These are phyloP conservation scores for Akanthomyces lecanii DNA, from an alignment of 2,329 filamentous ascomycete species.

Conservation along the genomic window DNA sequence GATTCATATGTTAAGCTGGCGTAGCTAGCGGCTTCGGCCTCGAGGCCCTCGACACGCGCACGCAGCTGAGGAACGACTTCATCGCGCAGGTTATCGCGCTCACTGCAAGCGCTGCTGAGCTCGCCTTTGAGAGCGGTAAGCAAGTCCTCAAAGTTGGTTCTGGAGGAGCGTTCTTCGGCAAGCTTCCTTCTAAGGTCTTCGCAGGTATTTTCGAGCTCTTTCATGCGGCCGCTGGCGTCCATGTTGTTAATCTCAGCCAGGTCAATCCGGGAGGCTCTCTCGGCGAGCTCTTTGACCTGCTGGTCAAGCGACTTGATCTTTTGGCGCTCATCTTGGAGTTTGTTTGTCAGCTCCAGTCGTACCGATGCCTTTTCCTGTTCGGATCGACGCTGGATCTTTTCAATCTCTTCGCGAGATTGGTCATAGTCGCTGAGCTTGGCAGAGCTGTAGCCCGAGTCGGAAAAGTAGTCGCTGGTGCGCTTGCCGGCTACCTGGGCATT, in stretches of 20 bases:
- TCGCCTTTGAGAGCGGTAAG: conserved; percentile 79
- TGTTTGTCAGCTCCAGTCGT: conserved; percentile 77
- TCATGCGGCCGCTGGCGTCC: conserved; percentile 58
- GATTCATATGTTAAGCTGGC: conserved; percentile 75
- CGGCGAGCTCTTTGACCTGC: conserved; percentile 78
- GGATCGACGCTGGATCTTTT: conserved; percentile 73
- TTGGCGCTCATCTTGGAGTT: conserved; percentile 80
- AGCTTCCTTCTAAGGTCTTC: conserved; percentile 81
- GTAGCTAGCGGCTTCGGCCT: conserved; percentile 67
- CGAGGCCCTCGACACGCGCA: conserved; percentile 72
- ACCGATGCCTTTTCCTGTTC: conserved; percentile 91
- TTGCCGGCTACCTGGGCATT: conserved; percentile 56
- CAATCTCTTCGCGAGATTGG: conserved; percentile 65
- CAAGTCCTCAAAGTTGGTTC: conserved; percentile 91
- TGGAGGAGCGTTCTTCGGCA: conserved; percentile 78
- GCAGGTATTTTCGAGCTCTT: conserved; percentile 73
- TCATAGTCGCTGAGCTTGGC: conserved; percentile 69
- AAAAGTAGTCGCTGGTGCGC: conserved; percentile 95
- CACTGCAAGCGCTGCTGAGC: conserved; percentile 75
- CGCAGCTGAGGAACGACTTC: conserved; percentile 78
- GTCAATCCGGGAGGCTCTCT: conserved; percentile 64
- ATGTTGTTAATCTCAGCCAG: conserved; percentile 51
- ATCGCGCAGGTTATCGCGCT: conserved; percentile 87
- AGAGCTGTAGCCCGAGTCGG: conserved; percentile 87
- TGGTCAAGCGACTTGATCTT: conserved; percentile 72